Evolutionary conservation across 805 yeast genomes (phyloP).

Genomic region (Saturnispora hagleri): DNA sequence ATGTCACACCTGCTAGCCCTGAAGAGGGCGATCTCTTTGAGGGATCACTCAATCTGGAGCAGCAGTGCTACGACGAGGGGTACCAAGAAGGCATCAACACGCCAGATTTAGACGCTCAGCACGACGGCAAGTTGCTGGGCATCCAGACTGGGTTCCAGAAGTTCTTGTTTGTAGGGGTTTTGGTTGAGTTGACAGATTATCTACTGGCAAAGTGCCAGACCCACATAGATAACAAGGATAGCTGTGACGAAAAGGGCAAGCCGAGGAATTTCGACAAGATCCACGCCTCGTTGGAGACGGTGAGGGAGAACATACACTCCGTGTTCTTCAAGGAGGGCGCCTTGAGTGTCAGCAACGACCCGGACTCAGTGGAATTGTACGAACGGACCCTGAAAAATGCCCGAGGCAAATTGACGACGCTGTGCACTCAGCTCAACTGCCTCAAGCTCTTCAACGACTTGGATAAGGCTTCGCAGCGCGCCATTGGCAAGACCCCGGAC

Average conservation of each 20-base stretch:
- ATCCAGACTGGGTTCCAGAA: constrained; percentile 70
- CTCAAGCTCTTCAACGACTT: constrained; percentile 16
- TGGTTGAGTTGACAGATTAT: constrained; percentile 35
- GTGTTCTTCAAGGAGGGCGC: constrained; percentile 16
- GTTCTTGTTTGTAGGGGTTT: constrained; percentile 62
- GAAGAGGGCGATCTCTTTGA: constrained; percentile 31
- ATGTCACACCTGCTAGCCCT: background rate
- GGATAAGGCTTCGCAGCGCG: constrained; percentile 14
- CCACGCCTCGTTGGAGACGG: constrained; percentile 7
- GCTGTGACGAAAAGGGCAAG: constrained; percentile 7
- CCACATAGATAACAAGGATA: background rate
- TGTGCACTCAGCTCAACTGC: constrained; percentile 20
- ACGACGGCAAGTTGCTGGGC: constrained; percentile 82
- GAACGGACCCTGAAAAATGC: constrained; percentile 21
- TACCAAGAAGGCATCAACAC: constrained; percentile 58
- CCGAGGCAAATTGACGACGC: constrained; percentile 22
- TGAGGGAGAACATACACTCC: constrained; percentile 15
- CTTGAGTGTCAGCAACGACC: constrained; percentile 20
- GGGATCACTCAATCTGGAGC: constrained; percentile 50
- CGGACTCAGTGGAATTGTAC: constrained; percentile 21
- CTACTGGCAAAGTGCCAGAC: constrained; percentile 8
- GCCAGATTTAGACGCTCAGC: constrained; percentile 47
- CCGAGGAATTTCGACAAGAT: constrained; percentile 13
- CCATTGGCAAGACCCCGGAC: constrained; percentile 24
- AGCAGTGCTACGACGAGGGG: constrained; percentile 58